A percentile compares a stretch with the other conserved stretches of the same genome.
phyloP scores from a whole-genome alignment of 805 yeast species.

The Spathaspora girioi region DNA sequence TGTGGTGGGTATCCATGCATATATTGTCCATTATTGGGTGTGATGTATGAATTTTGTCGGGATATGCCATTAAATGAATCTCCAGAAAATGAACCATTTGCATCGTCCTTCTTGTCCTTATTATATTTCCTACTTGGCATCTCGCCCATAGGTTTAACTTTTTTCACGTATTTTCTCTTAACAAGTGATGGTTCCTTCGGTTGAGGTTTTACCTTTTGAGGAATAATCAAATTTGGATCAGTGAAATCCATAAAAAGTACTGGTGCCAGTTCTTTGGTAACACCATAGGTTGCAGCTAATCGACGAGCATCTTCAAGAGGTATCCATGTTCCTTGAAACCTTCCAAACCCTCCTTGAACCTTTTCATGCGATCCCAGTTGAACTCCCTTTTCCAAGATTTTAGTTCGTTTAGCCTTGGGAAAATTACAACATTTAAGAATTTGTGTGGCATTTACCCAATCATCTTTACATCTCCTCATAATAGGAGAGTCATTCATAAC shows the following conservation, averaged over 20 bases:
- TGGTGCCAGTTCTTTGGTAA: conserved; percentile 38
- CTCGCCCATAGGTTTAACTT: conserved; percentile 66
- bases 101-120: conserved; percentile 12
- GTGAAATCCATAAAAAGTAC: conserved; percentile 35
- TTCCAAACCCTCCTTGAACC: conserved; percentile 96
- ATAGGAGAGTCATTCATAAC: conserved; percentile 64
- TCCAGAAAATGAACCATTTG: conserved; percentile 1
- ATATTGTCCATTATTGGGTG: conserved; percentile 6
- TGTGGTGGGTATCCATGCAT: conserved; percentile 5
- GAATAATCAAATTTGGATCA: conserved; percentile 34
- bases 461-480: conserved; percentile 87
- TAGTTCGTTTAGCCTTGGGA: conserved; percentile 90
- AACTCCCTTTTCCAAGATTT: conserved; percentile 90
- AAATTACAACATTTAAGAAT: conserved; percentile 89
- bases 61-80: conserved; percentile 6
- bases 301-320: conserved; percentile 69
- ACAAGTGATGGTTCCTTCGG: conserved; percentile 39
- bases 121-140: conserved; percentile 45
- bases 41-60: conserved; percentile 7
- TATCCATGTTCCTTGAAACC: conserved; percentile 97
- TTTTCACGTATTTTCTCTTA: conserved; percentile 43
- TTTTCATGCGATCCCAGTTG: conserved; percentile 87
- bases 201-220: conserved; percentile 30
- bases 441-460: conserved; percentile 98
- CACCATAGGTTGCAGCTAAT: conserved; percentile 38